Percentiles rank a stretch among this genome's conserved stretches.
phyloP scores from a whole-genome alignment of 208 protist species.

The Leishmania tropica region DNA sequence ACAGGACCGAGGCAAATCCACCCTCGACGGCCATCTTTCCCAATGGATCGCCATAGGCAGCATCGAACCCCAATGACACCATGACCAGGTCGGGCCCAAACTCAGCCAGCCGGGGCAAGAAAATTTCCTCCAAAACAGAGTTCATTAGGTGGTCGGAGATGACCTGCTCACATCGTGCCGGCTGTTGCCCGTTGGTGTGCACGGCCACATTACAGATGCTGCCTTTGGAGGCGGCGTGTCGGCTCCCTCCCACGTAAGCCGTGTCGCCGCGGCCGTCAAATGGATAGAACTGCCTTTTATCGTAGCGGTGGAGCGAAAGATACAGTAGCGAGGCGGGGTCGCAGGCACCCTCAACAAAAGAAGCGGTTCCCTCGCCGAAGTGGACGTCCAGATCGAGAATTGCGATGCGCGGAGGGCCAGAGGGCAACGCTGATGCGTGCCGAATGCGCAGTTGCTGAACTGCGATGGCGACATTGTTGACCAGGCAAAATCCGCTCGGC shows the following conservation, averaged over 20 bases:
- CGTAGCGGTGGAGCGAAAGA: constrained; percentile 85
- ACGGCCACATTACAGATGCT: constrained; percentile 82
- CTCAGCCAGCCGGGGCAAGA: constrained; percentile 70
- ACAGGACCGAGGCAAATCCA: constrained; percentile 60
- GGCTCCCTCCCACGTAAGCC: constrained; percentile 40
- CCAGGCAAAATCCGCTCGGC: constrained; percentile 87
- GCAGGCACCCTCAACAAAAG: constrained; percentile 75
- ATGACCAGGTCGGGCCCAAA: constrained; percentile 86
- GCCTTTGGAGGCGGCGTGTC: constrained; percentile 18
- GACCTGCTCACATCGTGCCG: constrained; percentile 54
- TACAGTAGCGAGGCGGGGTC: constrained; percentile 58
- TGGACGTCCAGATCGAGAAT: constrained; percentile 94
- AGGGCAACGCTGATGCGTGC: constrained; percentile 2
- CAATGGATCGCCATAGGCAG: constrained; percentile 89
- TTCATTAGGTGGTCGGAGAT: constrained; percentile 79
- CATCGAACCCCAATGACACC: constrained; percentile 93
- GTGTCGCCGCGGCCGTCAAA: constrained; percentile 40
- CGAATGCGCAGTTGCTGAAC: constrained; percentile 43
- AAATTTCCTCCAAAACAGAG: constrained; percentile 49
- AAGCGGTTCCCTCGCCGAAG: constrained; percentile 92
- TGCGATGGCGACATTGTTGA: constrained; percentile 91
- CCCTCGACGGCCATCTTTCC: constrained; percentile 83
- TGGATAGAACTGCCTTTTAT: constrained; percentile 75
- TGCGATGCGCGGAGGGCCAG: constrained; percentile 45
- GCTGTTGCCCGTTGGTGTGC: constrained; percentile 57